Evolutionary conservation across 805 yeast species (phyloP).

Genomic region (Candida palmyrensis): DNA sequence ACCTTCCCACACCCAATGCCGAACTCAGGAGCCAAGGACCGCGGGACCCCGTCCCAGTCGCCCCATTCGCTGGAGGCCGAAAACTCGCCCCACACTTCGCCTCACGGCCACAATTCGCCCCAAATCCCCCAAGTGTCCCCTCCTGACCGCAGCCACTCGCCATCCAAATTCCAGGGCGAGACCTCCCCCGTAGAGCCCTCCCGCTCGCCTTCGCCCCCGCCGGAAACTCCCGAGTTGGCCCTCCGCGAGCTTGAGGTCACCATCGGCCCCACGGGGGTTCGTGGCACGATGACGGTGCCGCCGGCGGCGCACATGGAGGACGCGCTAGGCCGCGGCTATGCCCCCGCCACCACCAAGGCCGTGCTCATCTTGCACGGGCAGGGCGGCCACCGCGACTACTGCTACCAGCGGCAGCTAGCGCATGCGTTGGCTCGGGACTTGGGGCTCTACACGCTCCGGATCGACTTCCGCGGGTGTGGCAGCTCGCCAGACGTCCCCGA

Average conservation of each 20-base stretch:
- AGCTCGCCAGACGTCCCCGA: slow-evolving; percentile 52
- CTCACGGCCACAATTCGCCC: too few relatives aligned
- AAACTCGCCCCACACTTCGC: too few relatives aligned
- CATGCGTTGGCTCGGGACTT: slow-evolving; percentile 48
- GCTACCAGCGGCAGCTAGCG: slow-evolving; percentile 65
- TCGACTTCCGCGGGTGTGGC: slow-evolving; percentile 87
- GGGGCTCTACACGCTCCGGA: slow-evolving; percentile 65
- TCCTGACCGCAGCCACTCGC: too few relatives aligned
- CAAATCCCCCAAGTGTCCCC: too few relatives aligned
- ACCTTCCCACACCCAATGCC: too few relatives aligned
- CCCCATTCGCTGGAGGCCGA: too few relatives aligned
- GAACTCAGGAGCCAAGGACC: too few relatives aligned
- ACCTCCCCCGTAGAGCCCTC: too few relatives aligned
- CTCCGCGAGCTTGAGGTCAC: slow-evolving; percentile 33
- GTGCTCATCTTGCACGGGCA: slow-evolving; percentile 78
- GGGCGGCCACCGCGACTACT: slow-evolving; percentile 78
- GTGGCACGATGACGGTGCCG: slow-evolving; percentile 36
- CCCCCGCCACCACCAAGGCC: slow-evolving; percentile 42
- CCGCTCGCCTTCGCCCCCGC: too few relatives aligned
- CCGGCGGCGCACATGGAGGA: slow-evolving; percentile 21
- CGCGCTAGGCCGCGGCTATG: slow-evolving; percentile 19
- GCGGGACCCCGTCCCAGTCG: too few relatives aligned
- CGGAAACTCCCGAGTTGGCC: too few relatives aligned
- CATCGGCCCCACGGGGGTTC: slow-evolving; percentile 25
- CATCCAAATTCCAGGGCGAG: too few relatives aligned